phyloP scores from a whole-genome alignment of 2,329 filamentous ascomycete species.

The Diaporthe destruens region DNA sequence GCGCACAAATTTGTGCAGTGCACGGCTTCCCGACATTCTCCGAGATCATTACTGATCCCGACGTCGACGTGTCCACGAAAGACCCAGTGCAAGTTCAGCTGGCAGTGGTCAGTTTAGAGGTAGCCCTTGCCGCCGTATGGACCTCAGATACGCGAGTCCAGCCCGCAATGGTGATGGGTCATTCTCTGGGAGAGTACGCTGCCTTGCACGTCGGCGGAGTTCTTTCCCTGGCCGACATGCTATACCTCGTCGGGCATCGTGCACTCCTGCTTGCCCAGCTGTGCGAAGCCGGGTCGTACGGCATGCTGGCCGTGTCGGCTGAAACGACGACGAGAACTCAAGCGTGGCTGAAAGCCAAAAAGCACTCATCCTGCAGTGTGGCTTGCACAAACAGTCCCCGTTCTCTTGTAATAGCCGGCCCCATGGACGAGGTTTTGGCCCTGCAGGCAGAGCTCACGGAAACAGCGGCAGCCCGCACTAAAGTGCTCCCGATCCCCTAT shows the following conservation, averaged over 20 bases:
- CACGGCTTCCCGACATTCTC: too few relatives aligned
- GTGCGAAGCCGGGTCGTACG: constrained; percentile 67
- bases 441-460: neutral
- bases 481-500: neutral
- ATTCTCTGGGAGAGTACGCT: too few relatives aligned
- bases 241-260: constrained; percentile 69
- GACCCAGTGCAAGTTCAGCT: too few relatives aligned
- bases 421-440: neutral
- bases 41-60: too few relatives aligned
- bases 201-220: constrained; percentile 64
- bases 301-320: constrained; percentile 71
- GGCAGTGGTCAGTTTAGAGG: too few relatives aligned
- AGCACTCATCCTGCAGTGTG: neutral
- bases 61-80: too few relatives aligned
- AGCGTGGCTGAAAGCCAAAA: too few relatives aligned
- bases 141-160: too few relatives aligned
- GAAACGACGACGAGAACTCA: constrained; percentile 54
- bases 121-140: too few relatives aligned
- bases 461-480: neutral
- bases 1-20: too few relatives aligned
- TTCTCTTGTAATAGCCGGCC: neutral
- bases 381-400: constrained; percentile 21
- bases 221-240: constrained; percentile 68
- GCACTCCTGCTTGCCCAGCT: constrained; percentile 66
- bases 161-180: too few relatives aligned